phyloP scores from a whole-genome alignment of 179 eudicot species.

The Actinidia arguta region DNA sequence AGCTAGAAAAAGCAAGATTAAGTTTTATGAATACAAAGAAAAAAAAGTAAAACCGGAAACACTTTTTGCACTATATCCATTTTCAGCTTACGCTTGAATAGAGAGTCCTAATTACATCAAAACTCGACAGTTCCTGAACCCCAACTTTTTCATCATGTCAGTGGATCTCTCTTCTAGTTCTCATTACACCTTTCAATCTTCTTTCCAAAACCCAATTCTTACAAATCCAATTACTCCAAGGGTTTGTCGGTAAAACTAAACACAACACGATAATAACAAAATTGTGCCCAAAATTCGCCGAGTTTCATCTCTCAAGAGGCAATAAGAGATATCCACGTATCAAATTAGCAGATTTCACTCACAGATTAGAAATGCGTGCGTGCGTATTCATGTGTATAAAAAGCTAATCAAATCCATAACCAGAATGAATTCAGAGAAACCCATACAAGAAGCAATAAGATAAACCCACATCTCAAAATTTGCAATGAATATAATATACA shows the following conservation, averaged over 20 bases:
- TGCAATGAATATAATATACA: not conserved
- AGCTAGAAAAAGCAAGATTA: not conserved
- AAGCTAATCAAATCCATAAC: not conserved
- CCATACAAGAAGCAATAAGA: not conserved
- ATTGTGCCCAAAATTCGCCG: not conserved
- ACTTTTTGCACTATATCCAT: not conserved
- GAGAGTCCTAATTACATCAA: not conserved
- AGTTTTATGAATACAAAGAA: not conserved
- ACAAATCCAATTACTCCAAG: not conserved
- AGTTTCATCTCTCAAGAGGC: not conserved
- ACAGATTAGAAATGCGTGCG: not conserved
- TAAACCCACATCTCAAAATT: not conserved
- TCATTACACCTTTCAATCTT: not conserved
- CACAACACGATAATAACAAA: not conserved
- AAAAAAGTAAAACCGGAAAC: not conserved
- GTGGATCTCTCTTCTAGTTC: not conserved
- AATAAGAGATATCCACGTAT: not conserved
- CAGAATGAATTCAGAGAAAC: not conserved
- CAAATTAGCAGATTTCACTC: not conserved
- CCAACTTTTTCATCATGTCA: not conserved
- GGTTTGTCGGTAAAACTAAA: not conserved
- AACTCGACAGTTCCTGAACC: not conserved
- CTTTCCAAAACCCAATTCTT: constrained; percentile 1
- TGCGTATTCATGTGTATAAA: too few relatives aligned
- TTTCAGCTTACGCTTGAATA: not conserved